Evolutionary conservation across 2,329 filamentous ascomycete genomes (phyloP).

Genomic region (Neonectria coccinea): DNA sequence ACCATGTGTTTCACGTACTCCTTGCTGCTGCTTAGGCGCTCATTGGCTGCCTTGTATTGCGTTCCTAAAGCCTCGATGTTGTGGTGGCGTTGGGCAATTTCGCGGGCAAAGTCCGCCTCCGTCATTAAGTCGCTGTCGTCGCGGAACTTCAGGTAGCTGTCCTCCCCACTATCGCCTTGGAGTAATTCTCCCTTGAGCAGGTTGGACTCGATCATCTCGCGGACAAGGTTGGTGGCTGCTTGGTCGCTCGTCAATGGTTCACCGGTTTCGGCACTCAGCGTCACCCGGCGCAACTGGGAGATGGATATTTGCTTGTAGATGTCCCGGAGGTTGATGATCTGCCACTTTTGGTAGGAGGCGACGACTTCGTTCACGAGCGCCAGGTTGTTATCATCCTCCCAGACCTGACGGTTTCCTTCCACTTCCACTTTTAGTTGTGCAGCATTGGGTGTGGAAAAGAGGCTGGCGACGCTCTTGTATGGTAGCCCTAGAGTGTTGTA

Average conservation of each 20-base stretch:
- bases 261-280: conserved; percentile 67
- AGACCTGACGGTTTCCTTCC: conserved; percentile 67
- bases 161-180: conserved; percentile 54
- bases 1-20: conserved; percentile 65
- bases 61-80: conserved; percentile 59
- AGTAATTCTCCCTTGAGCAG: conserved; percentile 67
- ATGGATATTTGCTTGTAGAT: conserved; percentile 75
- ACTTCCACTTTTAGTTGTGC: conserved; percentile 73
- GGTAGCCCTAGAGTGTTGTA: conserved; percentile 72
- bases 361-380: conserved; percentile 78
- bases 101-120: conserved; percentile 63
- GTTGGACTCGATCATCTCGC: conserved; percentile 66
- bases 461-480: conserved; percentile 76
- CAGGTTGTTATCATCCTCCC: conserved; percentile 78
- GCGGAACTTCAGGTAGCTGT: conserved; percentile 65
- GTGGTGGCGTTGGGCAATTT: conserved; percentile 56
- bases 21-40: conserved; percentile 65
- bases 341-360: conserved; percentile 78
- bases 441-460: conserved; percentile 71
- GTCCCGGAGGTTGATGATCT: conserved; percentile 77
- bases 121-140: conserved; percentile 56
- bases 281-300: conserved; percentile 62
- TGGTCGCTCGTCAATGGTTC: conserved; percentile 54
- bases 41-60: conserved; percentile 64
- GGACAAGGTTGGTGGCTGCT: conserved; percentile 60